Evolutionary conservation across 768 basidiomycete species (phyloP), one percentile per base, ranked within the genome.

Genomic region (Pleurotus tuber-regium): DNA sequence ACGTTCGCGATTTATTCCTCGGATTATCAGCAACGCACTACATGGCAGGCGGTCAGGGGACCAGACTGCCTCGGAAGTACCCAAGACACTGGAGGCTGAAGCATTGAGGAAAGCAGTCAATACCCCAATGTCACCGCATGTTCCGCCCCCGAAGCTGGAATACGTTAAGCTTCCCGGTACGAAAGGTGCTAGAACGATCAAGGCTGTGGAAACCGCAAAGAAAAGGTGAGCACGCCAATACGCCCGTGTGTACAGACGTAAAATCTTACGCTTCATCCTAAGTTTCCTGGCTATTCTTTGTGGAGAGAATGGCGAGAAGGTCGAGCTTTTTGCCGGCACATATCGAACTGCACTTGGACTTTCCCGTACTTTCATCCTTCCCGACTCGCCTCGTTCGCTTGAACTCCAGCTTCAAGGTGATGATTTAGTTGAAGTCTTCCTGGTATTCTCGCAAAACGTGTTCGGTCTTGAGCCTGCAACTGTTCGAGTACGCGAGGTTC

Each of bases 251-350:
- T 1, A 8, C 4, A 6, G 14, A 5, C 40, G 10, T 14, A 51
- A 25, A 50, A 26, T 8, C 3, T 12, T 26, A 4, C 21, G n/a
- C n/a, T n/a, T n/a, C n/a, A n/a, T n/a, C 46, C 35, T 44, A 54
- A 93, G 91, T 66, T 96, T 95, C 72, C 78, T 96, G 19, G 92
- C 93, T 7, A 94, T 95, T 60, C 78, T 96, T 0, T 95, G 93
- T 57, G 92, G 92, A 16, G 93, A 95, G 28, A 87, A 83, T 57
- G 93, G 91, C 12, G 92, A 95, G 71, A 92, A 94, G 61, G 92
- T 96, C 41, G 92, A 96, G 61, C 73, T 96, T 9, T 96, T 95
- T 66, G 92, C 93, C 33, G 92, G 93, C 23, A 92, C 92, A 9
- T 89, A 90, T 58, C 78, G 87, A 49, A 90, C 89, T n/a, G 91